phyloP scores from a whole-genome alignment of 768 basidiomycete species.

The Termitomyces sp. region DNA sequence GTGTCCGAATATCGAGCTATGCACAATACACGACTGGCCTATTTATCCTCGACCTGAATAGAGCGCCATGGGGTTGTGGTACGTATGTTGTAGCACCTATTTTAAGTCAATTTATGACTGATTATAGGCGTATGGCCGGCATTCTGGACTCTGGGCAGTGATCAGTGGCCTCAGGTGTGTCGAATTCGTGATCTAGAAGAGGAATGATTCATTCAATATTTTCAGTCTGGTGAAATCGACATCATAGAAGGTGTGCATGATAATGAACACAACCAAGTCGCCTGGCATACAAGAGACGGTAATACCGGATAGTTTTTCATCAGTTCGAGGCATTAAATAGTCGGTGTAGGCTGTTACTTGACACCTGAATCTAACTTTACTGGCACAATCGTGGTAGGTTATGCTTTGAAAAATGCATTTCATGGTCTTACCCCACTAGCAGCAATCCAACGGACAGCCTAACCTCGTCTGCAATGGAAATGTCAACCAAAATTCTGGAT shows the following conservation, averaged over 20 bases:
- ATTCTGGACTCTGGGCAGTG: conserved; percentile 66
- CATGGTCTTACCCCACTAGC: conserved; percentile 20
- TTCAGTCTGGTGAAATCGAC: conserved; percentile 73
- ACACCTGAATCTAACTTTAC: conserved; percentile 53
- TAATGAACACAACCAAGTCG: conserved; percentile 80
- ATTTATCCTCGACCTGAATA: conserved; percentile 78
- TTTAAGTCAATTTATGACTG: neutral
- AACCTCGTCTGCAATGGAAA: conserved; percentile 52
- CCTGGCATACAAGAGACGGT: conserved; percentile 73
- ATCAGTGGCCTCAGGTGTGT: conserved; percentile 60
- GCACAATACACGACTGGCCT: conserved; percentile 69
- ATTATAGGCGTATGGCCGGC: conserved; percentile 74
- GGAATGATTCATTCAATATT: conserved; percentile 8
- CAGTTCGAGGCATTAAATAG: conserved; percentile 2
- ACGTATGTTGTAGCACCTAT: conserved; percentile 17
- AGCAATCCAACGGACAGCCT: conserved; percentile 45
- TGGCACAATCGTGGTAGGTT: conserved; percentile 57
- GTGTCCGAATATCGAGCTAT: conserved; percentile 73
- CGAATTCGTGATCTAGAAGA: neutral
- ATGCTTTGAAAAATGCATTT: neutral
- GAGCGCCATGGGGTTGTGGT: conserved; percentile 90
- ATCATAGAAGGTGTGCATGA: conserved; percentile 85
- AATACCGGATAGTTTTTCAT: neutral
- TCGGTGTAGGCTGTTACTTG: conserved; percentile 48
- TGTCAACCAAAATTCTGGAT: conserved; percentile 61